Base-by-base conservation (phyloP, 1,139 yeast genomes). In the Wickerhamomyces sp. region DNA sequence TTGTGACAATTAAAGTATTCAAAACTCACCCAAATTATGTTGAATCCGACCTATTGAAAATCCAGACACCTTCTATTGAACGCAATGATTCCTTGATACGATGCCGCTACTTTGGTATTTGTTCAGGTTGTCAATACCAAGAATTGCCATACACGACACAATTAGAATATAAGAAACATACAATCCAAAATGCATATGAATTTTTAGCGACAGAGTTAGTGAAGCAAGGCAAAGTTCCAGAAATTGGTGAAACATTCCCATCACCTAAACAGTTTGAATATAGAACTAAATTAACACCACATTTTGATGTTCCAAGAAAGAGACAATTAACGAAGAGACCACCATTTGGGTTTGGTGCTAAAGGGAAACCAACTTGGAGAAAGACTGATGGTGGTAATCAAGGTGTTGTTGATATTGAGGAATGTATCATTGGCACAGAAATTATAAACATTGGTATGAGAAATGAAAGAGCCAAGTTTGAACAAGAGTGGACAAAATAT, bases 41-140 rank as follows among this genome's bases (percentile, higher is more conserved):
- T 37, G 95, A 87, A 53, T 71, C 87, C 7, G 97, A 90, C 56
- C 65, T 90, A 41, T 56, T 86, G 25, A 61, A 70, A 31, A 77
- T 92, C 7, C 70, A 3, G 70, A 90, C 1, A 1, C 49, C 51
- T 1, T 45, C 52, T 1, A 49, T 60, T 0, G 55, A 65, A 34
- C 68, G 89, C 47, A 66, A 87, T 46, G 77, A 87, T 48, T 56
- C 60, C 2, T 54, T 76, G 30, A 72, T 85, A 38, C 63, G 60
- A 32, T 94, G 97, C 66, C 68, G 73, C 39, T 85, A 89, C 56
- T 92, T 90, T 63, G 81, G 88, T 15, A 72, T 72, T 42, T 90
- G 97, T 55, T 78, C 85, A 1, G 98, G 98, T 6, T 90, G 97
- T 60, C 98, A 92, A 62, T 88, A 81, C 60, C 98, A 92, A 60